Evolutionary conservation across 257 asterid species (phyloP).

Genomic region (Jacaranda mimosifolia): DNA sequence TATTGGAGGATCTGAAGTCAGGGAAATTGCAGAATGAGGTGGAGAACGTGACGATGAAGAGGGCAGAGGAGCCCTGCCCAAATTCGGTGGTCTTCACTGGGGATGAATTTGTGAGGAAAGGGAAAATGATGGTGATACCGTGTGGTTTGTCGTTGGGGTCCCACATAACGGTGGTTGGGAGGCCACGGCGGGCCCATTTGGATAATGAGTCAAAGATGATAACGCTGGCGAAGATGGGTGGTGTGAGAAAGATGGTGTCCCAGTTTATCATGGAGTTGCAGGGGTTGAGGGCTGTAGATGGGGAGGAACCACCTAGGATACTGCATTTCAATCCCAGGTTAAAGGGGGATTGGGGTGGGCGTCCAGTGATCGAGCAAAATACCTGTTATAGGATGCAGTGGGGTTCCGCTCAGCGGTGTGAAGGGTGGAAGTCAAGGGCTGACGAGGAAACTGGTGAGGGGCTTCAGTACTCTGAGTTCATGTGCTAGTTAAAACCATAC

Average conservation of each 20-base stretch:
- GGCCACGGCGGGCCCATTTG: slow-evolving; percentile 61
- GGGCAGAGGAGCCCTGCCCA: slow-evolving; percentile 66
- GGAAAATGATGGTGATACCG: slow-evolving; percentile 74
- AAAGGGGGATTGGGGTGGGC: slow-evolving; percentile 95
- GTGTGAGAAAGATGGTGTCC: slow-evolving; percentile 56
- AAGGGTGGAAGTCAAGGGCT: slow-evolving; percentile 81
- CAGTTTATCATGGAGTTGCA: slow-evolving; percentile 93
- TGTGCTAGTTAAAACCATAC: slow-evolving; percentile 12
- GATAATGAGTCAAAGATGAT: slow-evolving; percentile 52
- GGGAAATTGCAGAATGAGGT: slow-evolving; percentile 56
- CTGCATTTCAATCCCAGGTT: slow-evolving; percentile 91
- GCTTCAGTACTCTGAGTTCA: slow-evolving; percentile 15
- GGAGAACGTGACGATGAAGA: slow-evolving; percentile 40
- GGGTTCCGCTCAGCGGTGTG: slow-evolving; percentile 89
- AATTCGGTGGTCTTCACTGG: slow-evolving; percentile 64
- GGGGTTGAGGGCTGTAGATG: slow-evolving; percentile 87
- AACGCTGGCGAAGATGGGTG: slow-evolving; percentile 45
- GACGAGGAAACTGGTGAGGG: slow-evolving; percentile 88
- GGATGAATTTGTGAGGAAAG: slow-evolving; percentile 51
- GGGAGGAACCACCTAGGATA: slow-evolving; percentile 94
- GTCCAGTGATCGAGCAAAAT: slow-evolving; percentile 82
- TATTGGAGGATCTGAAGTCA: slow-evolving; percentile 67
- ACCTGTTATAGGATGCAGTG: slow-evolving; percentile 97
- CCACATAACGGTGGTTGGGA: slow-evolving; percentile 87
- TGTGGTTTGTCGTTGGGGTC: slow-evolving; percentile 94